Evolutionary conservation across 768 basidiomycete species (phyloP).

Genomic region (Lactarius psammicola): DNA sequence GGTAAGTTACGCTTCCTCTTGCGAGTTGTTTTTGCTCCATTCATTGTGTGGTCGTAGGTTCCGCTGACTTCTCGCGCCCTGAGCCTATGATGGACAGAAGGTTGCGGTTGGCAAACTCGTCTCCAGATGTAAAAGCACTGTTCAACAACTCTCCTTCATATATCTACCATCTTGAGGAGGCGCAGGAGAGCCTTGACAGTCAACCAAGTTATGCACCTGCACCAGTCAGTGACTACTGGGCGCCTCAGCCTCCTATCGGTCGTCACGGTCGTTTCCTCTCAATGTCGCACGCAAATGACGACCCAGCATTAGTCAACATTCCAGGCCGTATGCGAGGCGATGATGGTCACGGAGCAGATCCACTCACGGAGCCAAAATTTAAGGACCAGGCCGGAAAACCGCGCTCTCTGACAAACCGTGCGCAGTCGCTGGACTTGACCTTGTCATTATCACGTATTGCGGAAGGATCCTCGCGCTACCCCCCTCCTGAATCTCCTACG

Average conservation of each 20-base stretch:
- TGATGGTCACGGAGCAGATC: constrained; percentile 83
- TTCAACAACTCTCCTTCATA: constrained; percentile 83
- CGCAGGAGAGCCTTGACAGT: constrained; percentile 50
- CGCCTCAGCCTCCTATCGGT: constrained; percentile 73
- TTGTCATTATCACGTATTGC: constrained; percentile 80
- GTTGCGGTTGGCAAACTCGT: constrained; percentile 81
- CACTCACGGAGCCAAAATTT: constrained; percentile 77
- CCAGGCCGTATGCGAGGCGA: constrained; percentile 63
- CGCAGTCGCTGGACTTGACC: constrained; percentile 86
- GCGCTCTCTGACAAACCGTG: constrained; percentile 79
- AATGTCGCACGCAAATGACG: constrained; percentile 30
- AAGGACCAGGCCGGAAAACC: constrained; percentile 76
- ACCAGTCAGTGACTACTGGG: constrained; percentile 68
- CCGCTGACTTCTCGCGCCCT: constrained; percentile 73
- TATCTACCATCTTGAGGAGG: constrained; percentile 76
- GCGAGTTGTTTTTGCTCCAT: constrained; percentile 18
- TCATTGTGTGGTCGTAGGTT: constrained; percentile 47
- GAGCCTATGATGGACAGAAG: constrained; percentile 69
- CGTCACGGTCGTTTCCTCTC: constrained; percentile 35
- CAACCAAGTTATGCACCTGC: constrained; percentile 58
- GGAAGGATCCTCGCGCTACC: constrained; percentile 58
- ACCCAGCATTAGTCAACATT: constrained; percentile 52
- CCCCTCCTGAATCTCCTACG: constrained; percentile 77
- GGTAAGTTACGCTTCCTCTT: constrained; percentile 37
- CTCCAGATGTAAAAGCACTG: constrained; percentile 92